Evolutionary conservation across 1,139 yeast species (phyloP).

Genomic region (Geotrichum candidum): DNA sequence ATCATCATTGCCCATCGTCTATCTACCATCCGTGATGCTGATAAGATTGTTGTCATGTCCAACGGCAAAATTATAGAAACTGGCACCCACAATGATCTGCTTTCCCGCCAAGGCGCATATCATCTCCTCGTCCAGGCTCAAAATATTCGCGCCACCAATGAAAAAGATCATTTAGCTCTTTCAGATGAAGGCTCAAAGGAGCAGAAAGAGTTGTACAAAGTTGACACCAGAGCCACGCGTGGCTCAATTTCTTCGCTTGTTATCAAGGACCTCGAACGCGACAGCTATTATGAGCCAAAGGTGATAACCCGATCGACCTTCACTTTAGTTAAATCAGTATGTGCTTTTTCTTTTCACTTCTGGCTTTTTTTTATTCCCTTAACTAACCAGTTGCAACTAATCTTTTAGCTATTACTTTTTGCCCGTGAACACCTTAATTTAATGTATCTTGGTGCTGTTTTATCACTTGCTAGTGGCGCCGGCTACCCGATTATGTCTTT

Average conservation of each 20-base stretch:
- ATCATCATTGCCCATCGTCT: conserved; percentile 76
- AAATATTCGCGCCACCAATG: conserved; percentile 19
- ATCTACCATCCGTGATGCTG: conserved; percentile 58
- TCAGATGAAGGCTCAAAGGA: too few species aligned
- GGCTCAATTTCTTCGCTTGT: conserved; percentile 6
- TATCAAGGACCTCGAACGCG: conserved; percentile 10
- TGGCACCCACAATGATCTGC: conserved; percentile 39
- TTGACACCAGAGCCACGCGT: conserved; percentile 1
- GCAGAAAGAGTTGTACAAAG: neutral
- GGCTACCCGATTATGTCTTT: conserved; percentile 40
- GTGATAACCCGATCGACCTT: conserved; percentile 2
- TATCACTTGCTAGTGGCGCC: conserved; percentile 35
- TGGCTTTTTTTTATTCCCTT: neutral
- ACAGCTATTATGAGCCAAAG: conserved; percentile 1
- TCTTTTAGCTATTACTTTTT: too few species aligned
- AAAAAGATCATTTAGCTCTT: neutral
- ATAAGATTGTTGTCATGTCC: conserved; percentile 42
- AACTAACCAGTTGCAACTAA: neutral
- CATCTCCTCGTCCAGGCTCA: conserved; percentile 37
- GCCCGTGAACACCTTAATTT: neutral
- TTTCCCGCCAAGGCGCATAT: conserved; percentile 34
- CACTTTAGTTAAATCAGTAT: conserved; percentile 4
- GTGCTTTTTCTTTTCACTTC: neutral
- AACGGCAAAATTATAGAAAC: conserved; percentile 39
- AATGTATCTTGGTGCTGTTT: conserved; percentile 17